Percentiles rank a stretch among this genome's conserved stretches.
phyloP scores from a whole-genome alignment of 139 green algal genomes.

The Zygnema circumcarinatum region DNA sequence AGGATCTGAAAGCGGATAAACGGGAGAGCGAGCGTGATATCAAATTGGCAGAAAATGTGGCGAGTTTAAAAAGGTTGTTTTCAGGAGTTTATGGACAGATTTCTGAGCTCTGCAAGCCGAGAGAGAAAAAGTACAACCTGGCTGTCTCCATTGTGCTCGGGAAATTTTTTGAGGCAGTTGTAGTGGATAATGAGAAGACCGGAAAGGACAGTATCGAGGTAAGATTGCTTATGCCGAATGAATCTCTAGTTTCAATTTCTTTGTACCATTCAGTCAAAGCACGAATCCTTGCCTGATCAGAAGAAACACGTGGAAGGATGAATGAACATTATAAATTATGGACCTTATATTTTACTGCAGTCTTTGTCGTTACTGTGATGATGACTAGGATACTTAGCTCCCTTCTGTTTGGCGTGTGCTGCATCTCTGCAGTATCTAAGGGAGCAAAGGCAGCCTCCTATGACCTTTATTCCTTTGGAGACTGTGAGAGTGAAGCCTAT shows the following conservation, averaged over 20 bases:
- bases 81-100: constrained; percentile 84
- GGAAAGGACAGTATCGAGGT: constrained; percentile 80
- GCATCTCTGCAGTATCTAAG: constrained; percentile 69
- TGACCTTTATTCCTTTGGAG: constrained; percentile 89
- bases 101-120: constrained; percentile 79
- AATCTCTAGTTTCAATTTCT: no score
- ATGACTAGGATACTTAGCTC: no score
- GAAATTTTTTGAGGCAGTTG: constrained; percentile 85
- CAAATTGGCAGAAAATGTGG: constrained; percentile 70
- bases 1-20: constrained; percentile 73
- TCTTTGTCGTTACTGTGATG: no score
- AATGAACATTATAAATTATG: no score
- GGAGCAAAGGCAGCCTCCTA: constrained; percentile 73
- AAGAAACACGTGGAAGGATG: no score
- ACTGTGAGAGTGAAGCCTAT: constrained; percentile 70
- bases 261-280: no score
- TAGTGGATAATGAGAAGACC: constrained; percentile 80
- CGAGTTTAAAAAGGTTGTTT: constrained; percentile 74
- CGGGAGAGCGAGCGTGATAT: constrained; percentile 75
- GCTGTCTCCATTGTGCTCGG: constrained; percentile 87
- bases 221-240: constrained; percentile 7
- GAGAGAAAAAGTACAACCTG: constrained; percentile 81
- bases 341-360: no score
- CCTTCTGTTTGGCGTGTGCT: no score
- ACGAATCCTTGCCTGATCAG: no score